Evolutionary conservation across 1,284 basidiomycete genomes (phyloP), one percentile per base, ranked within the genome.

Genomic region (Microbotryum intermedium): DNA sequence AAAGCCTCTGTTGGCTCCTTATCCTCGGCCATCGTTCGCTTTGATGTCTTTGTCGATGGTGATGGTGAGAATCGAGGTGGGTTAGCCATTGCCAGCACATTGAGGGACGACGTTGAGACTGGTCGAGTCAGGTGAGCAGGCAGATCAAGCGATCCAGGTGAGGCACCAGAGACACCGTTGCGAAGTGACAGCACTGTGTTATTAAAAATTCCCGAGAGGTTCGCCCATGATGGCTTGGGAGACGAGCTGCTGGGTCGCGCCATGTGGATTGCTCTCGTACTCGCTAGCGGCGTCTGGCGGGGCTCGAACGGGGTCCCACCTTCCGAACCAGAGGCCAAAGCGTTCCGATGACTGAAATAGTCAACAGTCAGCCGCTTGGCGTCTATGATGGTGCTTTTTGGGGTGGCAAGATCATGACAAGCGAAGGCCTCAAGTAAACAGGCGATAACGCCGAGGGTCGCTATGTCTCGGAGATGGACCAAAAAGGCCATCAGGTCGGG

Each of bases 401-500:
- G 28, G 13, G 16, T n/a, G 6, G 2, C 34, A 11, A 39, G 20
- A 60, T 21, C 23, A 65, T 61, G 52, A 21, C 66, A 53, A 2
- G 59, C 55, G 26, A 59, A 61, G 0, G 59, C 55, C 48, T 71
- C 70, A 42, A 91, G 75, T 21, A 90, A 73, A 50, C 84, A 79
- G 0, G 87, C 80, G 0, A 91, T 70, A 78, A 92, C 84, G 0
- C 86, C 87, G 4, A 93, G 78, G 78, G 90, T 85, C 70, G 92
- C 88, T 0, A 90, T 74, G 70, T 93, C 88, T 66, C 82, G 90
- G 60, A 47, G 58, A 47, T 61, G 34, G 21, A 60, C 72, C 1
- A 83, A 73, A 23, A 81, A 57, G 21, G 71, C 46, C 73, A 74
- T 43, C 53, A 57, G 61, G 59, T 75, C 72, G 9, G 76, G 58